Evolutionary conservation across 116 monocot species (phyloP), one percentile per base, ranked within the genome.

Genomic region (Posidonia oceanica): DNA sequence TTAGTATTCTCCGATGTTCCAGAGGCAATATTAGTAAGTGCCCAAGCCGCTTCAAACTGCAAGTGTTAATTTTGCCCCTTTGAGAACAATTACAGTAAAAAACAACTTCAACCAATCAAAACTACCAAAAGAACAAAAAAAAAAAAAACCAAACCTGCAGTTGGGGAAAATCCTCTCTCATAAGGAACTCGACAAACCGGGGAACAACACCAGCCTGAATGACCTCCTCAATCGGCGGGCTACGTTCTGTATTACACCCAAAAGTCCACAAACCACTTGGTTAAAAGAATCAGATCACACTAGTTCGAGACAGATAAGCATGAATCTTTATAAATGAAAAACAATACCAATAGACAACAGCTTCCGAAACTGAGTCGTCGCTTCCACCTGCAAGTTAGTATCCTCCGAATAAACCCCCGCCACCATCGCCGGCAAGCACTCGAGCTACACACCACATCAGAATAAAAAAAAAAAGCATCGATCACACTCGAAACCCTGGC

Each of bases 181-280:
- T 69, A 14, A 88, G 78, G 23, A 88, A 88, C 66, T 88, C 78
- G 38, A 88, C 80, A 63, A 88, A 76, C 7, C 82, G 75, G 22
- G 85, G 88, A 16, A 88, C 76, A 65, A 85, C 88, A 17, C 85
- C 85, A 14, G 85, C 41, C 55, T 68, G 62, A 13, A 85, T 85
- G 23, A 85, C 85, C 66, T 88, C 83, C 54, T 88, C 76, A 18
- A 88, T 85, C 0, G 85, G 88, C 63, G 85, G 85, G 41, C 75
- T 72, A 39, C 83, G 69, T 52, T 85, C 88, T 88, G 51, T 36
- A 36, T 70, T 7, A 39, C 29, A 68, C n/a, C 11, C 57, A 12
- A 40, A 40, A 48, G 12, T 16, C 70, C 54, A 71, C 14, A 36
- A 63, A 66, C 18, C n/a, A 40, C 60, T 12, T 14, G 21, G 15